Evolutionary conservation across 345 rosid genomes (phyloP).

Genomic region (Salix arbutifolia): DNA sequence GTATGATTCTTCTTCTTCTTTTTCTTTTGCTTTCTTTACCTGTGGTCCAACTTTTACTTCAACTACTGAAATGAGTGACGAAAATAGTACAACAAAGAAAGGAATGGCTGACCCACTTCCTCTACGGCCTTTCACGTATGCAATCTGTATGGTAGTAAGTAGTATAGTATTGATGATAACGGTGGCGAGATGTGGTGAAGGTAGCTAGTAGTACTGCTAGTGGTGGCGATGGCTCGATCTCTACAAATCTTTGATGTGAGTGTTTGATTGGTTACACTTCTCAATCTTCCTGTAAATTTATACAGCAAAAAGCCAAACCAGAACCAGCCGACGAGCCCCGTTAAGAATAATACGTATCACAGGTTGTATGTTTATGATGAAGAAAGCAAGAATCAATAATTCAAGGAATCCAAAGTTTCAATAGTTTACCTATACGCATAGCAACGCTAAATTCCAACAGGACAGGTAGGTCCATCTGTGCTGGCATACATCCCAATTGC

Average conservation of each 20-base stretch:
- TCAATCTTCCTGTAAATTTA: slow-evolving; percentile 29
- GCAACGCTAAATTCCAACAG: slow-evolving; percentile 69
- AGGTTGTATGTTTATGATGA: neutral
- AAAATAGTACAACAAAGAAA: slow-evolving; percentile 37
- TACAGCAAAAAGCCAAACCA: neutral
- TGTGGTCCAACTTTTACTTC: slow-evolving; percentile 41
- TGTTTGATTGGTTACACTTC: slow-evolving; percentile 31
- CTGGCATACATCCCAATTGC: slow-evolving; percentile 61
- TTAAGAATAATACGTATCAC: neutral
- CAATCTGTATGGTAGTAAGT: slow-evolving; percentile 49
- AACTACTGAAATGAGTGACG: slow-evolving; percentile 26
- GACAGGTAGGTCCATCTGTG: slow-evolving; percentile 77
- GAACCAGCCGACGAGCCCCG: slow-evolving; percentile 10
- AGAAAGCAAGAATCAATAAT: neutral
- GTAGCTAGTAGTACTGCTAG: neutral
- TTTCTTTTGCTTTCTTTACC: slow-evolving; percentile 14
- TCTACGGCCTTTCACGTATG: slow-evolving; percentile 40
- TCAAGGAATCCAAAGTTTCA: slow-evolving; percentile 22
- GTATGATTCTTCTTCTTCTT: slow-evolving; percentile 1
- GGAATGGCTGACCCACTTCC: slow-evolving; percentile 49
- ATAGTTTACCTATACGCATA: slow-evolving; percentile 25
- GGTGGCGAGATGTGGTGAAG: neutral
- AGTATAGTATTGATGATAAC: slow-evolving; percentile 19
- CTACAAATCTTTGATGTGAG: slow-evolving; percentile 35
- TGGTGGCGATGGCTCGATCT: slow-evolving; percentile 28